Conservation (phyloP, 2,329 filamentous ascomycete genomes). For the Lecanicillium sp. region DNA sequence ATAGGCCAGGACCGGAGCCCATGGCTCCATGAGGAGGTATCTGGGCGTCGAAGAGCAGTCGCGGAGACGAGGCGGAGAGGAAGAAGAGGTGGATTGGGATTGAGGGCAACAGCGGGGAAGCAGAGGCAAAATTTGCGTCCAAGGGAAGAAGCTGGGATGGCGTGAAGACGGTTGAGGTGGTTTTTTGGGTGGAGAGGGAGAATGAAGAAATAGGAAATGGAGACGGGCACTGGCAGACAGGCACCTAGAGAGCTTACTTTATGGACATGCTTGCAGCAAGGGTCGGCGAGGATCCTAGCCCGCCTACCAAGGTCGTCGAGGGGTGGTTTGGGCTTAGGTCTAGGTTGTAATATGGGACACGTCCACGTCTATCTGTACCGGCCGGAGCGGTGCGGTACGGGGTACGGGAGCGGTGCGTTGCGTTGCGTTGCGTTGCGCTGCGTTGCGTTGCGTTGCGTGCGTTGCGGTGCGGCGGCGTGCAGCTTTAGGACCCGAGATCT, state of each 20-base stretch:
- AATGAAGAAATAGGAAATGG: conserved; percentile 14
- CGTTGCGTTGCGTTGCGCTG: conserved; percentile 11
- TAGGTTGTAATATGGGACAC: conserved; percentile 12
- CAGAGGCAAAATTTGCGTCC: conserved; percentile 1
- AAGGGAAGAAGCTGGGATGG: conserved; percentile 16
- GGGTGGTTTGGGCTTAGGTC: conserved; percentile 16
- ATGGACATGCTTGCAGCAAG: conserved; percentile 44
- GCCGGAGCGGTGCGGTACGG: conserved; percentile 1
- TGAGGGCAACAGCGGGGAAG: neutral
- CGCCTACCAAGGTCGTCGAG: conserved; percentile 19
- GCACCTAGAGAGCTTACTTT: conserved; percentile 38
- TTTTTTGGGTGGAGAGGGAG: conserved; percentile 9
- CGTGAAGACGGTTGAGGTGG: conserved; percentile 10
- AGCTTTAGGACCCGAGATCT: conserved; percentile 14
- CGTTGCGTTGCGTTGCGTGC: conserved; percentile 11
- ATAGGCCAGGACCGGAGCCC: conserved; percentile 27
- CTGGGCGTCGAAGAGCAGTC: conserved; percentile 14
- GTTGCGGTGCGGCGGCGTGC: conserved; percentile 1
- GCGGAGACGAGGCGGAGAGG: conserved; percentile 8
- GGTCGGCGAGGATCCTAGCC: conserved; percentile 27
- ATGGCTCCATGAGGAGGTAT: conserved; percentile 25
- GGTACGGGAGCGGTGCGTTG: conserved; percentile 2
- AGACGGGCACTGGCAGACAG: neutral
- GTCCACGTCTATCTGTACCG: neutral
- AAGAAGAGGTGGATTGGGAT: conserved; percentile 10